A percentile compares a stretch with the other conserved stretches of the same genome.
Conservation (phyloP, 2,329 filamentous ascomycete species). For the Bisporella sp. region DNA sequence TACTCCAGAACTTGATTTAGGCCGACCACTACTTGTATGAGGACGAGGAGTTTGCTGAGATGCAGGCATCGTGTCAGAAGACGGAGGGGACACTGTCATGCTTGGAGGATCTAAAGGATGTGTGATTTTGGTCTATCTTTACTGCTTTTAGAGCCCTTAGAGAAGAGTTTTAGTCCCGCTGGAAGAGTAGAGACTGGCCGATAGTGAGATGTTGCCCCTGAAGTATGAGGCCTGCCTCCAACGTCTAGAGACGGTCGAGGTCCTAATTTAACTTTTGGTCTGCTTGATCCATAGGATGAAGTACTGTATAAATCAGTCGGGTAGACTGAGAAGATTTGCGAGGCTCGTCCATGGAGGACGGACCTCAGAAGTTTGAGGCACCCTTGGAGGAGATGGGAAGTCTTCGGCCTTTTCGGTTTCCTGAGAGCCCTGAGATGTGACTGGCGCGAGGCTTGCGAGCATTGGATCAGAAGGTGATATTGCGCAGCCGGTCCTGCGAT, state of each 20-base stretch:
- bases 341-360: conserved; percentile 17
- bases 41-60: conserved; percentile 21
- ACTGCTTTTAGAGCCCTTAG: conserved; percentile 49
- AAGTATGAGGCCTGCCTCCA: conserved; percentile 52
- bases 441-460: too few species aligned
- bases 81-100: conserved; percentile 23
- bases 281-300: conserved; percentile 38
- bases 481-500: conserved; percentile 9
- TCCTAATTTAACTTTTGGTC: conserved; percentile 79
- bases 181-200: conserved; percentile 75
- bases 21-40: conserved; percentile 27
- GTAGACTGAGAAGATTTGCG: conserved; percentile 41
- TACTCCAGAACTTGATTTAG: conserved; percentile 23
- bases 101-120: conserved; percentile 19
- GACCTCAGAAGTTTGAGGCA: conserved; percentile 12
- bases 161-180: conserved; percentile 66
- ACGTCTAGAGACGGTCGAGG: conserved; percentile 72
- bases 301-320: conserved; percentile 43
- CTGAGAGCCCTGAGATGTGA: too few species aligned
- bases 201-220: conserved; percentile 50
- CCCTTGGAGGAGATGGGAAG: conserved; percentile 7
- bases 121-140: conserved; percentile 35
- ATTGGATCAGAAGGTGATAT: conserved; percentile 1
- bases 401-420: too few species aligned
- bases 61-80: conserved; percentile 20